Percentiles rank a stretch among this genome's conserved stretches.
These are phyloP conservation scores for Coemansia sp. DNA, from an alignment of 192 early-diverging fungal species.

Conservation along the genomic window DNA sequence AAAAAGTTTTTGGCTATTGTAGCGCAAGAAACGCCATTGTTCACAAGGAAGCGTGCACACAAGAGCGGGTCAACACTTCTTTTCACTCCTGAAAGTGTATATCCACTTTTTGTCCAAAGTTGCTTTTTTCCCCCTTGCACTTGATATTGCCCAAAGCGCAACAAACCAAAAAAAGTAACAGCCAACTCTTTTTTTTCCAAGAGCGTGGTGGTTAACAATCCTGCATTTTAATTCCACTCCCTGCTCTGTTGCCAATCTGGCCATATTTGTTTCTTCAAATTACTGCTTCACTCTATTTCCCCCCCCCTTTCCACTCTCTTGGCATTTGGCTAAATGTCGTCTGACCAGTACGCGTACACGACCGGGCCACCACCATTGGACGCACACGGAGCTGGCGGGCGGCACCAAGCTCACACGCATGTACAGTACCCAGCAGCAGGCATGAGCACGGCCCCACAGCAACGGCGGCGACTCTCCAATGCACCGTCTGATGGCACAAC, in stretches of 20 bases:
- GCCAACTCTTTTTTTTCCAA: not conserved
- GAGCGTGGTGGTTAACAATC: not conserved
- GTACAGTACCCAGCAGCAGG: constrained; percentile 12
- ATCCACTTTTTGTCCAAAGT: not conserved
- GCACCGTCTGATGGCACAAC: constrained; percentile 33
- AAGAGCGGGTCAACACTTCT: not conserved
- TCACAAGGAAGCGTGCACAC: not conserved
- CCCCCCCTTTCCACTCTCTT: not conserved
- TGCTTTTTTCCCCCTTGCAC: constrained; percentile 1
- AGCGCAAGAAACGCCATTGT: not conserved
- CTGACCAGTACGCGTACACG: constrained; percentile 1
- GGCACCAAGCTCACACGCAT: constrained; percentile 9
- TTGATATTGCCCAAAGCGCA: not conserved
- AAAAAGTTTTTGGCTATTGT: not conserved
- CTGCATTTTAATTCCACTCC: not conserved
- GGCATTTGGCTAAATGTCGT: constrained; percentile 1
- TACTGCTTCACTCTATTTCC: constrained; percentile 3
- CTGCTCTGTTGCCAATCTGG: not conserved
- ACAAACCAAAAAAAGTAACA: not conserved
- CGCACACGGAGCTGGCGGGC: not conserved
- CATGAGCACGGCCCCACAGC: constrained; percentile 10
- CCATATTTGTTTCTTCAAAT: not conserved
- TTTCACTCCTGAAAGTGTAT: not conserved
- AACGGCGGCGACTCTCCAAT: constrained; percentile 36
- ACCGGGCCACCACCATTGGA: not conserved